Evolutionary conservation across 1,284 basidiomycete genomes (phyloP).

Genomic region (Flammula alnicola): DNA sequence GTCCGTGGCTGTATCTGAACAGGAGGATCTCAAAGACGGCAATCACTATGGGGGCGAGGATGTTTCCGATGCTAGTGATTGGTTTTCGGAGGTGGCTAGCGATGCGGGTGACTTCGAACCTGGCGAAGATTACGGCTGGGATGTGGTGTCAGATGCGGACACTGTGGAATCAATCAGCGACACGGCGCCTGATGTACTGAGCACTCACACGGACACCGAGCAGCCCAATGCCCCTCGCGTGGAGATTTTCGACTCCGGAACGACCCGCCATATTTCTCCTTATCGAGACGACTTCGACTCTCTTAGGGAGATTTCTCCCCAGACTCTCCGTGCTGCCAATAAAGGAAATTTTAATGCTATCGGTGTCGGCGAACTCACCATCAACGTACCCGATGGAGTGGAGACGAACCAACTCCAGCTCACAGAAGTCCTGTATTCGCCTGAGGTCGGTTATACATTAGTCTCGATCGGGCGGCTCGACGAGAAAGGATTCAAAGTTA

Average conservation of each 20-base stretch:
- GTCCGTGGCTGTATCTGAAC: not conserved
- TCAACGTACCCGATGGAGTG: conserved; percentile 45
- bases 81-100: conserved; percentile 25
- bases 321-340: conserved; percentile 39
- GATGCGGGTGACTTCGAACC: conserved; percentile 18
- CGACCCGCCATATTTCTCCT: conserved; percentile 43
- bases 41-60: conserved; percentile 13
- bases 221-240: conserved; percentile 2
- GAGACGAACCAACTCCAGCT: too few species aligned
- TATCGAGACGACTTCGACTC: conserved; percentile 37
- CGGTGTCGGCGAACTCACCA: conserved; percentile 38
- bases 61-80: conserved; percentile 4
- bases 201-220: not conserved
- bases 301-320: conserved; percentile 31
- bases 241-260: conserved; percentile 44
- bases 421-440: conserved; percentile 42
- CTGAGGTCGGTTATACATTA: conserved; percentile 37
- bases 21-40: not conserved
- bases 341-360: conserved; percentile 35
- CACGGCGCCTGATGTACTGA: not conserved
- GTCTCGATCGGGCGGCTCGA: conserved; percentile 44
- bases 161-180: not conserved
- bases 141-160: conserved; percentile 5
- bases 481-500: conserved; percentile 31
- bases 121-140: conserved; percentile 17